Evolutionary conservation across 208 protist genomes (phyloP).

Genomic region (Leishmania amazonensis): DNA sequence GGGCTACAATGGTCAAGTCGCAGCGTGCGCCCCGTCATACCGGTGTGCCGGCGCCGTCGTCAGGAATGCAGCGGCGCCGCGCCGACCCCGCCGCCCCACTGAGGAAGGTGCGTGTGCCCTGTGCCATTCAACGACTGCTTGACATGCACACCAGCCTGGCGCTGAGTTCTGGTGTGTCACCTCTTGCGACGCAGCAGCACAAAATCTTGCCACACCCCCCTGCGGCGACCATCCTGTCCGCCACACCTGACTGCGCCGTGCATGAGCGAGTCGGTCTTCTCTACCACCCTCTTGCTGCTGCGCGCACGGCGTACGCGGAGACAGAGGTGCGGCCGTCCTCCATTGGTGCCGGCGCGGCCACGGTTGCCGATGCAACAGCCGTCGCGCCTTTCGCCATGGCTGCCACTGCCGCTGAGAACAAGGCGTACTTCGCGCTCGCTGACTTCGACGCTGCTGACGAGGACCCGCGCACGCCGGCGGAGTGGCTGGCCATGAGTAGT

Average conservation of each 20-base stretch:
- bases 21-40: background rate
- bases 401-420: conserved; percentile 12
- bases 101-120: conserved; percentile 19
- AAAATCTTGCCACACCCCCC: conserved; percentile 7
- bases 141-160: background rate
- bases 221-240: conserved; percentile 5
- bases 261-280: conserved; percentile 69
- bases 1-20: background rate
- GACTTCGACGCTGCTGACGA: conserved; percentile 86
- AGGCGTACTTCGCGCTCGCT: conserved; percentile 80
- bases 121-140: conserved; percentile 19
- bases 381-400: background rate
- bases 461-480: conserved; percentile 68
- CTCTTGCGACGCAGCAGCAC: background rate
- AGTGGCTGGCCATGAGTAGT: conserved; percentile 81
- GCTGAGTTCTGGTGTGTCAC: background rate
- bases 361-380: conserved; percentile 6
- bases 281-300: conserved; percentile 65
- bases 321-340: conserved; percentile 39
- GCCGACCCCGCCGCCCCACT: conserved; percentile 10
- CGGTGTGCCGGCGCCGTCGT: background rate
- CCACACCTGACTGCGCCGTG: background rate
- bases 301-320: conserved; percentile 74
- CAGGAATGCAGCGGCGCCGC: conserved; percentile 3
- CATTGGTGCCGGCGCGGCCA: background rate